Base-by-base conservation (phyloP, 768 basidiomycete species). In the Leccinum disarticulatum region DNA sequence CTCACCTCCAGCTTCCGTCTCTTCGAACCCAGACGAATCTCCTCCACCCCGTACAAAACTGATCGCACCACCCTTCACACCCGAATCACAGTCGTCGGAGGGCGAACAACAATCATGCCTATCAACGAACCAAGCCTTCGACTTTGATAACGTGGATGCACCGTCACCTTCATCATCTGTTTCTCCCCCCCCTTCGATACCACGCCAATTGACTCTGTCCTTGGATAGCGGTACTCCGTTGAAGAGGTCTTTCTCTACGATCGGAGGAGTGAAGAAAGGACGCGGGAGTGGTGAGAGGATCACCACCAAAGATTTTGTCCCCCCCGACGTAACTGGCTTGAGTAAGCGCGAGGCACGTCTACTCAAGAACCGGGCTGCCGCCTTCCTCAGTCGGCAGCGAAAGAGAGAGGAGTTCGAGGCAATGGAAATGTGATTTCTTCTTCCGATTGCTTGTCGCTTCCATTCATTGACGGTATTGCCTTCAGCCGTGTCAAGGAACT, bases 341-440 rank as follows among this genome's bases (percentile, higher is more conserved):
- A 87, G 82, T 80, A 95, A 95, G 75, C 90, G 93, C 54, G 93
- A 95, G 76, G 93, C 93, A 61, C 86, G 93, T 55, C 82, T 95
- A 9, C 90, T 95, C 58, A 95, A 95, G 81, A 95, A 95, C 77
- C 83, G 93, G 58, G 93, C 93, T 13, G 93, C 93, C 11, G 93
- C 93, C 59, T 95, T 95, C 79, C 87, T 95, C 70, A 89, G 87
- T 76, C 81, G 93, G 72, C 93, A 95, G 74, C 82, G 93, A 67
- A 95, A 95, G 75, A 85, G 93, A 57, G 93, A 95, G 76, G 92
- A 94, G 77, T 95, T 93, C 68, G 93, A 95, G 76, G 79, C 72
- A 68, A 93, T 95, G 90, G 93, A 94, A 80, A 76, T 89, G 91
- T 93, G 77, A 77, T 89, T 86, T 57, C 68, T 59, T 57, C 51